These are phyloP conservation scores for Hypoxylon sp. DNA, from an alignment of 2,329 filamentous ascomycete species.

Conservation along the genomic window DNA sequence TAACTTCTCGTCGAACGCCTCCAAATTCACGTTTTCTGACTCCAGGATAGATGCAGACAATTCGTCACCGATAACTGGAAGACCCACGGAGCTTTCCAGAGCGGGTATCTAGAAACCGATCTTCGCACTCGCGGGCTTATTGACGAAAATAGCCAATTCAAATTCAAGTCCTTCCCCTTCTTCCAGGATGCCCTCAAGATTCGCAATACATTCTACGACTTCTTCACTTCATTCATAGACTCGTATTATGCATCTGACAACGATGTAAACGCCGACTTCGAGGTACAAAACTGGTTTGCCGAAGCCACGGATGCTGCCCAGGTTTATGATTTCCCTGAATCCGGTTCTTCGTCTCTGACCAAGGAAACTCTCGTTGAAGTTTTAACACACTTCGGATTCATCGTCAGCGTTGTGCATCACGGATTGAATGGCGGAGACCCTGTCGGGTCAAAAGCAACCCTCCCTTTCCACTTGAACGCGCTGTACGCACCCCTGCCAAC, in stretches of 20 bases:
- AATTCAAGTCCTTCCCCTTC: background rate
- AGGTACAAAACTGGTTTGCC: background rate
- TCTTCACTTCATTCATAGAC: background rate
- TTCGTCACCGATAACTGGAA: background rate
- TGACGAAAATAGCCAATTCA: background rate
- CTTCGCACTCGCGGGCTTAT: background rate
- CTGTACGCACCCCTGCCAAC: slow-evolving; percentile 19
- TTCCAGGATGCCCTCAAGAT: background rate
- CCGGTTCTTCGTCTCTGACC: background rate
- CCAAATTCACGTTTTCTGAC: background rate
- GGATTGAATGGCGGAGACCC: slow-evolving; percentile 14
- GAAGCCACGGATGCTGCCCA: background rate
- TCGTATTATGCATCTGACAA: background rate
- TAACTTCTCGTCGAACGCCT: background rate
- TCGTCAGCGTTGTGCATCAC: slow-evolving; percentile 18
- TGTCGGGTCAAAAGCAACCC: slow-evolving; percentile 7
- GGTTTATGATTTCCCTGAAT: background rate
- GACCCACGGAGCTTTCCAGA: background rate
- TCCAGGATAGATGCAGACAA: background rate
- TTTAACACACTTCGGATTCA: slow-evolving; percentile 16
- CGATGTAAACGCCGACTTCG: background rate
- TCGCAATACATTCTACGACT: background rate
- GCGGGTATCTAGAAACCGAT: background rate
- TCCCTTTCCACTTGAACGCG: slow-evolving; percentile 14
- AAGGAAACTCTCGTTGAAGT: slow-evolving; percentile 16